Evolutionary conservation across 139 green algal species (phyloP).

Genomic region (Protoeuglena noctilucae): DNA sequence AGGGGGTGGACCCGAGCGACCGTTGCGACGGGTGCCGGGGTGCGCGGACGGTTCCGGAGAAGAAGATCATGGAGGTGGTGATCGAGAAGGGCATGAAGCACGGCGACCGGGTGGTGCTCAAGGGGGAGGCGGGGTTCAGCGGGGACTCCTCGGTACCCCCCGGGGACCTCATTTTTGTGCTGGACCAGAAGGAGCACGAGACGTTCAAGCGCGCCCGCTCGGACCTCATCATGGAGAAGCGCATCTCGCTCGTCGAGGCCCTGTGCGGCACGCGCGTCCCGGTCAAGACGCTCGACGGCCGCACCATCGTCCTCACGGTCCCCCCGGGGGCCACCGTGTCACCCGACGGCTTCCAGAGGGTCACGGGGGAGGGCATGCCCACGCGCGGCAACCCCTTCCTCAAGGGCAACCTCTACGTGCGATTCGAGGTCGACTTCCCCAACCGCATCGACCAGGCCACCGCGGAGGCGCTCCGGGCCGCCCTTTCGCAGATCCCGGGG

Average conservation of each 20-base stretch:
- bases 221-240: slow-evolving; percentile 35
- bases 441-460: no score
- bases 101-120: slow-evolving; percentile 32
- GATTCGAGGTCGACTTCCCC: slow-evolving; percentile 20
- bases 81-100: slow-evolving; percentile 40
- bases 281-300: slow-evolving; percentile 27
- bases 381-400: slow-evolving; percentile 19
- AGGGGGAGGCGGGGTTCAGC: slow-evolving; percentile 20
- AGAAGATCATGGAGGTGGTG: slow-evolving; percentile 31
- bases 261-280: slow-evolving; percentile 27
- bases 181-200: slow-evolving; percentile 34
- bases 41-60: slow-evolving; percentile 2
- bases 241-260: slow-evolving; percentile 27
- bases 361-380: slow-evolving; percentile 39
- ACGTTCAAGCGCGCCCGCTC: slow-evolving; percentile 25
- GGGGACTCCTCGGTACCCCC: slow-evolving; percentile 24
- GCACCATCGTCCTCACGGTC: slow-evolving; percentile 21
- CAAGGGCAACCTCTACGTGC: slow-evolving; percentile 3
- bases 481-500: no score
- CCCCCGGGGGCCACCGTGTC: slow-evolving; percentile 27
- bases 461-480: no score
- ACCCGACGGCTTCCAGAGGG: slow-evolving; percentile 5
- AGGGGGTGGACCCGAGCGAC: background rate
- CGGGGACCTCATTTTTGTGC: slow-evolving; percentile 38
- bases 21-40: background rate